A percentile compares a stretch with the other conserved stretches of the same genome.
Conservation (phyloP, 495 filamentous ascomycete genomes). For the Jackrogersella minutella region DNA sequence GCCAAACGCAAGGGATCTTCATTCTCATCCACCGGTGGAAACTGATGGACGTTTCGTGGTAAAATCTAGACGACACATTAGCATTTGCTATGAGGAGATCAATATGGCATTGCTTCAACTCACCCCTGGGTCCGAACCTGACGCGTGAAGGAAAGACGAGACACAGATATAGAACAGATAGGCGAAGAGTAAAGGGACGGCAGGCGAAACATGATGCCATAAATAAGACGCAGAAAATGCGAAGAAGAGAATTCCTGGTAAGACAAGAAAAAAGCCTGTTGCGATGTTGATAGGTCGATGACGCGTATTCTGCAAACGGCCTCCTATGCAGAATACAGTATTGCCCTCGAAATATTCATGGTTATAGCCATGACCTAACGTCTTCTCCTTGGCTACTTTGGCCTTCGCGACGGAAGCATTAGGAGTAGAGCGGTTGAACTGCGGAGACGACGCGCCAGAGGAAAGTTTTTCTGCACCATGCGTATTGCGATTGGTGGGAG, state of each 20-base stretch:
- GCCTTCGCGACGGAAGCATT: slow-evolving; percentile 38
- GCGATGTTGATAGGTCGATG: slow-evolving; percentile 91
- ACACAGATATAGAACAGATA: slow-evolving; percentile 90
- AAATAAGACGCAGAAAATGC: slow-evolving; percentile 87
- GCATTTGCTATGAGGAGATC: not conserved
- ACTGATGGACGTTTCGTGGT: slow-evolving; percentile 76
- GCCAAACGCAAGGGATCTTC: slow-evolving; percentile 81
- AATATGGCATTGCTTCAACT: slow-evolving; percentile 46
- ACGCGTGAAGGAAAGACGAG: slow-evolving; percentile 92
- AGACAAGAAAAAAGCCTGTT: slow-evolving; percentile 77
- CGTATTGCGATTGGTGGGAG: slow-evolving; percentile 60
- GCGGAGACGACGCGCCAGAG: slow-evolving; percentile 77
- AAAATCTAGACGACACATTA: slow-evolving; percentile 67
- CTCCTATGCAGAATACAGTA: slow-evolving; percentile 85
- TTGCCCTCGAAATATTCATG: slow-evolving; percentile 94
- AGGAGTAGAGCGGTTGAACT: slow-evolving; percentile 51
- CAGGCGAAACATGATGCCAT: slow-evolving; percentile 90
- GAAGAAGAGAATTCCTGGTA: slow-evolving; percentile 85
- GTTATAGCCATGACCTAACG: slow-evolving; percentile 69
- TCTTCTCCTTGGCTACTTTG: slow-evolving; percentile 41
- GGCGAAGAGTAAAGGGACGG: slow-evolving; percentile 87
- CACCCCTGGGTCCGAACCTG: slow-evolving; percentile 90
- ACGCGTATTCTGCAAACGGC: slow-evolving; percentile 85
- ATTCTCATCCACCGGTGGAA: slow-evolving; percentile 63
- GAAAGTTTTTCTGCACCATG: slow-evolving; percentile 78